Percentiles rank a stretch among this genome's conserved stretches.
These are phyloP conservation scores for Neckera pumila DNA, from an alignment of 225 moss, liverwort and hornwort genomes.

Conservation along the genomic window DNA sequence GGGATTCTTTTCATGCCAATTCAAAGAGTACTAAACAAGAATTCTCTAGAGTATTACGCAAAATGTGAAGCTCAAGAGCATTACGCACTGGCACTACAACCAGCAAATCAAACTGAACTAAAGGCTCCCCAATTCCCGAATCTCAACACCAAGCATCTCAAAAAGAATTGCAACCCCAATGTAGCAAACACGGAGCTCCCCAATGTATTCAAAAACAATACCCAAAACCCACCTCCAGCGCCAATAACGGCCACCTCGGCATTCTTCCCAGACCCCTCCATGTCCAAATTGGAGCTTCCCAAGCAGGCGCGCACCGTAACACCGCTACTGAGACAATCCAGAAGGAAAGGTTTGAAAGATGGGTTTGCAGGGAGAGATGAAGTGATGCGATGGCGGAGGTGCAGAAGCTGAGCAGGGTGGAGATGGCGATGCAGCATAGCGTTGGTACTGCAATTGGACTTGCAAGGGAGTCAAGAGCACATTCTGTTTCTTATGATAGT, in stretches of 20 bases:
- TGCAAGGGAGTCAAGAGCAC: neutral
- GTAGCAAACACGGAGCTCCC: neutral
- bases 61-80: neutral
- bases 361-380: neutral
- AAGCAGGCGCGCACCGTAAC: neutral
- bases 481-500: neutral
- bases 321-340: neutral
- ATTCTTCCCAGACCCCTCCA: constrained; percentile 2
- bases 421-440: constrained; percentile 21
- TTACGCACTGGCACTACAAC: neutral
- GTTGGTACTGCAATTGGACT: neutral
- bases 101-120: neutral
- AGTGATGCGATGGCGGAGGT: neutral
- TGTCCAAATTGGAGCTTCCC: neutral
- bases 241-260: constrained; percentile 31
- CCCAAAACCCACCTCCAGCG: constrained; percentile 19
- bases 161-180: neutral
- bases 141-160: neutral
- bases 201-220: neutral
- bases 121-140: neutral
- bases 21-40: neutral
- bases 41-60: neutral
- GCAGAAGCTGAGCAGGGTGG: neutral
- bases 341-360: neutral
- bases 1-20: neutral